phyloP scores from a whole-genome alignment of 306 rosid genomes.

The Prunus mira region DNA sequence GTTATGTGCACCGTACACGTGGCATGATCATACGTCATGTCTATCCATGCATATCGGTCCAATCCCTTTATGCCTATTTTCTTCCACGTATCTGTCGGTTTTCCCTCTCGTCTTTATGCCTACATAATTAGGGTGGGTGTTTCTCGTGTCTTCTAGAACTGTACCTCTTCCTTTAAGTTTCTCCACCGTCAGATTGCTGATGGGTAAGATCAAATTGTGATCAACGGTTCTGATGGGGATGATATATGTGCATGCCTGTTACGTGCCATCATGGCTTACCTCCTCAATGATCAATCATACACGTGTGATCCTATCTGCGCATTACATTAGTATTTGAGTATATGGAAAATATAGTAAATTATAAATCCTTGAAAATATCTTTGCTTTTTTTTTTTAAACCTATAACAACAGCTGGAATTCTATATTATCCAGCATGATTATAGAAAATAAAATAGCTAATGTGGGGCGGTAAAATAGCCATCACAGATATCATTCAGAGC shows the following conservation, averaged over 20 bases:
- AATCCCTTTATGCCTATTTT: neutral
- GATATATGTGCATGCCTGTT: neutral
- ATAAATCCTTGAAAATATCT: neutral
- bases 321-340: neutral
- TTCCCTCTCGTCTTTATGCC: neutral
- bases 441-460: too few relatives aligned
- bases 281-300: neutral
- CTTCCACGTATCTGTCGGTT: conserved; percentile 29
- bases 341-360: neutral
- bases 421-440: neutral
- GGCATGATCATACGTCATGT: neutral
- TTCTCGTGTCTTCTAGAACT: conserved; percentile 14
- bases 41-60: conserved; percentile 21
- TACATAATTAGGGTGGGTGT: neutral
- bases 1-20: conserved; percentile 37
- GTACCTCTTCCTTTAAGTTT: neutral
- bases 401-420: neutral
- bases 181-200: neutral
- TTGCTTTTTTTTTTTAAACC: neutral
- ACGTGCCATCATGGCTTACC: neutral
- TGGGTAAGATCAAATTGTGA: neutral
- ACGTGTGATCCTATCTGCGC: neutral
- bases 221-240: neutral
- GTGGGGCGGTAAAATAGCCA: neutral
- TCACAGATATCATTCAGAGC: too few relatives aligned